Base-by-base conservation (phyloP, 257 asterid species). In the Solanum tarijense region DNA sequence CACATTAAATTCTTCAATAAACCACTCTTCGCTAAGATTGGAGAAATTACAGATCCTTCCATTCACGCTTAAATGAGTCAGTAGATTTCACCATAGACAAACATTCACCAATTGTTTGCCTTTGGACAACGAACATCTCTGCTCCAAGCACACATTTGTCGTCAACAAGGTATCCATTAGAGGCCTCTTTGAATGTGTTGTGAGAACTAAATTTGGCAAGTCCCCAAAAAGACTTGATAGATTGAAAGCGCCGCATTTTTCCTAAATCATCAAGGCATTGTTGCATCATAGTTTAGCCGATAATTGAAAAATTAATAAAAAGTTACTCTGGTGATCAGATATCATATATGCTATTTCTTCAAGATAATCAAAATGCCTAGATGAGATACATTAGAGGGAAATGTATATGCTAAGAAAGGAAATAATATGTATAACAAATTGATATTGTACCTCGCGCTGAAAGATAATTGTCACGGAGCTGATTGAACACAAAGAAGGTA, bases 71-170 rank as follows among this genome's bases (percentile, higher is more conserved):
- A 68, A 68, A 29, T 3, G 23, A 68, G 75, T 29, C 25, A 6
- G 2, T 71, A 29, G 13, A 29, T 27, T 86, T 46, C 0, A n/a
- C 5, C 83, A 84, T 20, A 5, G 88, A 78, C 86, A 91, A 12
- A 20, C 86, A 25, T 27, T 88, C 91, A 9, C 48, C n/a, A 18
- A 85, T 25, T 12, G 83, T 52, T 60, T 48, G 36, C 23, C 48
- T 72, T 25, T 81, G 78, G 25, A 86, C 2, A 1, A 75, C n/a
- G 5, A 55, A 60, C 7, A 55, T 39, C 36, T 75, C 78, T 8
- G 85, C 88, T 13, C 92, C 92, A 74, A 90, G 69, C 23, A 88
- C 88, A 72, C 81, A 72, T 72, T 72, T 72, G 14, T 72, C 43
- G 0, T 34, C 43, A 72, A 72, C 14, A 32, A 73, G 12, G 38